These are phyloP conservation scores for Rosa persica DNA, from an alignment of 306 rosid species.

Conservation along the genomic window DNA sequence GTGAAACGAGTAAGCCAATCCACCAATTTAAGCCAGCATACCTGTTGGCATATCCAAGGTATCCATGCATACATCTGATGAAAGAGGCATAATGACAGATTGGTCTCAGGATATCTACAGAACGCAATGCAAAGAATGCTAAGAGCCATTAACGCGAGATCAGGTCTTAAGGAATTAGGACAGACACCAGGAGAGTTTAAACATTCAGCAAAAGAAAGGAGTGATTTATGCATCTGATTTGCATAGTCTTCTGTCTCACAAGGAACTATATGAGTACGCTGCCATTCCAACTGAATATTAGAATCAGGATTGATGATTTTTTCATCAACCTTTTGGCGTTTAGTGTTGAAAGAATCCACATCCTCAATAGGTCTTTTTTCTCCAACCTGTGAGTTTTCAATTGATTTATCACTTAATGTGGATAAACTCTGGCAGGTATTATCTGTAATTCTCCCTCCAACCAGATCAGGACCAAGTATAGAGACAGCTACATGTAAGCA, in stretches of 20 bases:
- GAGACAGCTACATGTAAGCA: constrained; percentile 77
- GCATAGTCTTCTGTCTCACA: constrained; percentile 56
- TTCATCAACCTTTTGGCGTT: constrained; percentile 59
- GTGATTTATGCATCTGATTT: constrained; percentile 51
- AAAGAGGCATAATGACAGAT: constrained; percentile 53
- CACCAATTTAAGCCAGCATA: constrained; percentile 39
- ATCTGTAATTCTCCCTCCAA: constrained; percentile 47
- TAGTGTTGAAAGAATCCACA: constrained; percentile 41
- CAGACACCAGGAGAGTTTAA: constrained; percentile 44
- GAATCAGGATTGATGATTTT: constrained; percentile 44
- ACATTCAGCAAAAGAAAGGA: constrained; percentile 51
- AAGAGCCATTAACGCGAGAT: constrained; percentile 64
- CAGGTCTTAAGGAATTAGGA: constrained; percentile 54
- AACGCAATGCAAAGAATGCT: constrained; percentile 81
- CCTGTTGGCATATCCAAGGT: constrained; percentile 82
- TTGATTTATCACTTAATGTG: constrained; percentile 40
- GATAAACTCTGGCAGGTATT: constrained; percentile 24
- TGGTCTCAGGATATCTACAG: constrained; percentile 64
- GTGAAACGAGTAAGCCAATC: constrained; percentile 21
- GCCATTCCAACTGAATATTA: constrained; percentile 42
- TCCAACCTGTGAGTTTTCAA: constrained; percentile 45
- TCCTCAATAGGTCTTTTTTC: constrained; percentile 69
- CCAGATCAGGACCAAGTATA: constrained; percentile 61
- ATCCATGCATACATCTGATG: constrained; percentile 83
- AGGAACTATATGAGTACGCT: constrained; percentile 40